A percentile compares a stretch with the other conserved stretches of the same genome.
phyloP scores from a whole-genome alignment of 2,329 filamentous ascomycete genomes.

The Verruconis gallopava region DNA sequence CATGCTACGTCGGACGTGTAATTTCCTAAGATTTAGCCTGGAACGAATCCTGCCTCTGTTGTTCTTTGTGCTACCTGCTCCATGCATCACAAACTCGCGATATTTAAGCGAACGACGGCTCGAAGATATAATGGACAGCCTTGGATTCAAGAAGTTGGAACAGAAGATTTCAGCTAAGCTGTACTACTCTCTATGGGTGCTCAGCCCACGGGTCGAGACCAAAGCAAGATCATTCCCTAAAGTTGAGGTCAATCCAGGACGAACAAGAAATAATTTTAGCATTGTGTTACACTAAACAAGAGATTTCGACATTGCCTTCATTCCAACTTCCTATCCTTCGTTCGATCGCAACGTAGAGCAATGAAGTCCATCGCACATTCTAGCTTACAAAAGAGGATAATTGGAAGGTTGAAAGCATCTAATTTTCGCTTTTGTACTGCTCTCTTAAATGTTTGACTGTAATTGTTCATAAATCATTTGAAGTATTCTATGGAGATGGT shows the following conservation, averaged over 20 bases:
- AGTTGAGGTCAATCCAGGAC: conserved; percentile 11
- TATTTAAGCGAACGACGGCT: conserved; percentile 68
- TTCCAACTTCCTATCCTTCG: too few relatives aligned
- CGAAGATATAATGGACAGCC: conserved; percentile 55
- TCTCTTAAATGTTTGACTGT: too few relatives aligned
- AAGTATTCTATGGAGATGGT: too few relatives aligned
- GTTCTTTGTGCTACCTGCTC: conserved; percentile 80
- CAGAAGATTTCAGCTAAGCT: conserved; percentile 71
- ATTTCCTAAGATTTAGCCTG: conserved; percentile 46
- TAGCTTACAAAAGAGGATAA: too few relatives aligned
- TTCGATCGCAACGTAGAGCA: too few relatives aligned
- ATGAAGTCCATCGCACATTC: too few relatives aligned
- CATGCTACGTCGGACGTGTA: conserved; percentile 67
- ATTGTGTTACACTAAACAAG: conserved; percentile 8
- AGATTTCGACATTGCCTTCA: too few relatives aligned
- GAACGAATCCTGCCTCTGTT: conserved; percentile 46
- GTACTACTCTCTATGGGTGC: conserved; percentile 77
- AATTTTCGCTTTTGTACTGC: too few relatives aligned
- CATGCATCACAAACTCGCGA: conserved; percentile 80
- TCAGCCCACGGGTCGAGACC: conserved; percentile 15
- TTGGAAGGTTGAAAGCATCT: too few relatives aligned
- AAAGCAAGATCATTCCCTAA: conserved; percentile 6
- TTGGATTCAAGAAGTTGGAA: conserved; percentile 57
- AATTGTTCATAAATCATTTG: too few relatives aligned
- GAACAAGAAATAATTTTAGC: conserved; percentile 10